These are phyloP conservation scores for Lentinus polychrous DNA, from an alignment of 1,284 basidiomycete genomes.

Conservation along the genomic window DNA sequence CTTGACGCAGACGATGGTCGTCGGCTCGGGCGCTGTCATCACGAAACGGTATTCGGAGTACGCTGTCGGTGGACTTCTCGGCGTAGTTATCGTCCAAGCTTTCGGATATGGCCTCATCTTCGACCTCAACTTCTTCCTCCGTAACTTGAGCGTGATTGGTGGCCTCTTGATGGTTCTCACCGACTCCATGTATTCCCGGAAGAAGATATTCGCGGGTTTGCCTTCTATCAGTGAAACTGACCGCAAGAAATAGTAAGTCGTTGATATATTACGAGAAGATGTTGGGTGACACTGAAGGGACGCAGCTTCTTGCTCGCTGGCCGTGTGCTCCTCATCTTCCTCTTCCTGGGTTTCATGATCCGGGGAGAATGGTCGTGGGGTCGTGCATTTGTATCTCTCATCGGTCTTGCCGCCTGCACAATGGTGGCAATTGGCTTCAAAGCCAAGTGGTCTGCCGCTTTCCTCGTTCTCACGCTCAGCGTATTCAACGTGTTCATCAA, in stretches of 20 bases:
- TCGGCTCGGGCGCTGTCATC: slow-evolving; percentile 85
- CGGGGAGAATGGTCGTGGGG: slow-evolving; percentile 88
- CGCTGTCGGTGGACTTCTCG: slow-evolving; percentile 84
- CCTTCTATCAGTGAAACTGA: slow-evolving; percentile 92
- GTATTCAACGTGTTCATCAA: slow-evolving; percentile 98
- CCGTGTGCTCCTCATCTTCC: slow-evolving; percentile 95
- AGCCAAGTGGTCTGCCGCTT: slow-evolving; percentile 97
- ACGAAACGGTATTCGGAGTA: slow-evolving; percentile 84
- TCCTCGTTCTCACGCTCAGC: slow-evolving; percentile 89
- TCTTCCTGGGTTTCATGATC: slow-evolving; percentile 97
- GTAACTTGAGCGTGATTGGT: slow-evolving; percentile 38
- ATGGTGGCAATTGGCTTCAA: slow-evolving; percentile 99
- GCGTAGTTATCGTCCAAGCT: slow-evolving; percentile 92
- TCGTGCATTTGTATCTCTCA: slow-evolving; percentile 80
- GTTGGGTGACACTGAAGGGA: not conserved
- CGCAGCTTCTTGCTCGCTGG: slow-evolving; percentile 94
- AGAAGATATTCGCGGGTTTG: slow-evolving; percentile 87
- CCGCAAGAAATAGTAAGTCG: slow-evolving; percentile 91
- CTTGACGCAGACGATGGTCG: slow-evolving; percentile 73
- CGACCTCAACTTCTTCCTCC: slow-evolving; percentile 98
- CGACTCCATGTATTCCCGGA: slow-evolving; percentile 85
- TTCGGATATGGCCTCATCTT: slow-evolving; percentile 41
- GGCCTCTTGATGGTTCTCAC: slow-evolving; percentile 90
- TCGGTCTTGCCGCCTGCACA: slow-evolving; percentile 87
- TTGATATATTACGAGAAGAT: slow-evolving; percentile 7